Conservation (phyloP, 1,284 basidiomycete genomes). For the Phlebopus sp. region DNA sequence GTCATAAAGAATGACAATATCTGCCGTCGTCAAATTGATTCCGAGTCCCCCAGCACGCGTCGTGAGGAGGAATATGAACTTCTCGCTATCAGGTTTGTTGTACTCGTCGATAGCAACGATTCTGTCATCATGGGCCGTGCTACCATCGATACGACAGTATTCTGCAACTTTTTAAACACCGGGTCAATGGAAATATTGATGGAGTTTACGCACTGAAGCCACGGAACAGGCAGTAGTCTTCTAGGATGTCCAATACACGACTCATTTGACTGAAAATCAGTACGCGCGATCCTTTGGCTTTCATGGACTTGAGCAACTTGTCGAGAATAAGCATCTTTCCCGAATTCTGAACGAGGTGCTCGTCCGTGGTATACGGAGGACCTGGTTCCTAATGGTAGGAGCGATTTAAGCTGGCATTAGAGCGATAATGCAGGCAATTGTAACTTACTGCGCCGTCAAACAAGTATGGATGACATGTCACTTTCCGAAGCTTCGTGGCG, state of each 20-base stretch:
- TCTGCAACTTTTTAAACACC: conserved; percentile 68
- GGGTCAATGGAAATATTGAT: too few species aligned
- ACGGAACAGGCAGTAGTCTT: conserved; percentile 96
- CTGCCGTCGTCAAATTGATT: conserved; percentile 95
- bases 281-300: conserved; percentile 89
- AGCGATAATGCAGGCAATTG: conserved; percentile 2
- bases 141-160: conserved; percentile 96
- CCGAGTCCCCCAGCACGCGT: conserved; percentile 98
- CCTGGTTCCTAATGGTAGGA: conserved; percentile 74
- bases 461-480: conserved; percentile 82
- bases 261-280: conserved; percentile 99
- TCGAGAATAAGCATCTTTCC: conserved; percentile 99
- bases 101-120: conserved; percentile 97
- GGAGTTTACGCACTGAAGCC: conserved; percentile 77
- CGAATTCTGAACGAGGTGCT: conserved; percentile 92
- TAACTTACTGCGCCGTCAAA: conserved; percentile 77
- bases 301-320: conserved; percentile 87
- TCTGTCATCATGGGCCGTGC: conserved; percentile 95
- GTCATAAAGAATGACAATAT: conserved; percentile 97
- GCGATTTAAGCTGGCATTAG: not conserved
- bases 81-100: conserved; percentile 93
- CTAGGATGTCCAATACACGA: conserved; percentile 89
- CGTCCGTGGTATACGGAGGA: conserved; percentile 97
- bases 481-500: conserved; percentile 62
- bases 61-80: conserved; percentile 96